Evolutionary conservation across 2,329 filamentous ascomycete species (phyloP), one percentile per base, ranked within the genome.

Genomic region (Epichloe typhina): DNA sequence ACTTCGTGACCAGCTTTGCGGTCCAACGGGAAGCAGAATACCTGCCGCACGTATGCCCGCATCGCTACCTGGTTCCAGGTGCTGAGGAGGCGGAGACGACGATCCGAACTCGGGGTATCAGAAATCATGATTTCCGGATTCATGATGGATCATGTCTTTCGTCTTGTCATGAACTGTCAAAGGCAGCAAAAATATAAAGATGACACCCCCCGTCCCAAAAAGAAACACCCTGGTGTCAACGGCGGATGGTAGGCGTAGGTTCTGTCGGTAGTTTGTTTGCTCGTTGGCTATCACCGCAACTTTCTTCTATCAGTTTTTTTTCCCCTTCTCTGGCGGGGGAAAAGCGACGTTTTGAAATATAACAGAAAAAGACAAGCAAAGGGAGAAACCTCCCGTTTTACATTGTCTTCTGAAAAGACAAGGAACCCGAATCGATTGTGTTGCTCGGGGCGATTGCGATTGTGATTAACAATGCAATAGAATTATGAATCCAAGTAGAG

Each of bases 61-160:
- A 53, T 48, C 8, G 55, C 54, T 17, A 49, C 48, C 26, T 57
- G 55, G 33, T 57, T 56, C 54, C 55, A 57, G 36, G 46, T 50
- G 36, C 42, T 42, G 5, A 55, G 49, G 3, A 49, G 13, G 19
- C 50, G 50, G n/a, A 31, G 19, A 12, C 50, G 50, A 36, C 31
- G 19, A 5, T 13, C n/a, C 11, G 31, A 31, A 31, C 31, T 11
- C 8, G 6, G 36, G 12, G 37, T 4, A 43, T 43, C 36, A 17
- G 40, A 44, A 21, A 9, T 33, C 38, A 42, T 51, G 23, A 17
- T 51, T 11, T 19, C 46, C 13, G 23, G 23, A 12, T 5, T 48
- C 46, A 48, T 48, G 37, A 48, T 48, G 17, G 19, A 39, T 21
- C 12, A 47, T 37, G 17, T 42, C 5, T 37, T 13, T 4, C 26